Base-by-base conservation (phyloP, 495 filamentous ascomycete genomes). In the Rhypophila decipiens region DNA sequence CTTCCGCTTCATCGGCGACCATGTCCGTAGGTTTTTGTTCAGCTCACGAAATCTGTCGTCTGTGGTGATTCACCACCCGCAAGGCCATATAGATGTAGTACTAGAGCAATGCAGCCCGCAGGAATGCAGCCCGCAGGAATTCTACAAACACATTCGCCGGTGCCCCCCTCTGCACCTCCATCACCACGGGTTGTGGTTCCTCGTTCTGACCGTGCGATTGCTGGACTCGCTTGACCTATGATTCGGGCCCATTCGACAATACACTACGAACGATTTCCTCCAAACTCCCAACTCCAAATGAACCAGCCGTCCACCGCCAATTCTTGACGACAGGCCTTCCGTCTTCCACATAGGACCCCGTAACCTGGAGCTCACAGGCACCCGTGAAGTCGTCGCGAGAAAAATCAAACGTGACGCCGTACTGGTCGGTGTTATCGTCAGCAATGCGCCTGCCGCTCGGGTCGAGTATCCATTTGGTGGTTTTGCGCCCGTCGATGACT, bases 321-420 rank as follows among this genome's bases (percentile, higher is more conserved):
- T 47, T 46, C 8, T 31, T 20, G 1, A 50, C 49, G 13, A 42
- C 39, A 1, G 42, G 34, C 35, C 37, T 36, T 5, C 39, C 40
- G 7, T 47, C 49, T 36, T 51, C 38, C 5, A 41, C 9, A 13
- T 35, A 53, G 17, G 52, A 46, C 9, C 51, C 53, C 5, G 27
- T 37, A 8, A 49, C 49, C 1, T 23, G 39, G 15, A 63, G 31
- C 42, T 50, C 49, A 3, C 46, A 37, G 18, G 5, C 8, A 15
- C 47, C 47, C 3, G 35, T 41, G 5, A 18, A 37, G 2, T 24
- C 1, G 22, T 50, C 44, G 1, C 36, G 24, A 2, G 8, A 13
- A 17, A 60, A 51, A 2, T 39, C 53, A 17, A 63, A 63, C 1
- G 34, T 33, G 13, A 63, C 21, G 5, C 60, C 60, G 12, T 38